Conservation (phyloP, 2,329 filamentous ascomycete species). For the Nothophaeocryptopus gaeumannii region DNA sequence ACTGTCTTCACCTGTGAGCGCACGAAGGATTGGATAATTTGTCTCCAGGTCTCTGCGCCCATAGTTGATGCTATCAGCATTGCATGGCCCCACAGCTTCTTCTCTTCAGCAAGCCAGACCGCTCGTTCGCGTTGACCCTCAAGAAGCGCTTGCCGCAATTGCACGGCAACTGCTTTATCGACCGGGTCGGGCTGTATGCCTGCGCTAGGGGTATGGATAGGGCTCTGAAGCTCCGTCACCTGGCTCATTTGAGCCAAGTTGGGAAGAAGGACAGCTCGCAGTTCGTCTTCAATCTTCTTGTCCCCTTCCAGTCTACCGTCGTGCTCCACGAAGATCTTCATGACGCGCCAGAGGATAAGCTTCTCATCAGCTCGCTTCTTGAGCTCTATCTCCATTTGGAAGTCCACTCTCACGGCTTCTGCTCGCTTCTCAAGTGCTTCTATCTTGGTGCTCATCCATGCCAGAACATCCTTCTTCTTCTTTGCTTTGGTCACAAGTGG, state of each 20-base stretch:
- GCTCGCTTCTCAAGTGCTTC: constrained; percentile 62
- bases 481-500: constrained; percentile 86
- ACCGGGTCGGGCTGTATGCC: constrained; percentile 59
- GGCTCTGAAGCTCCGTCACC: constrained; percentile 37
- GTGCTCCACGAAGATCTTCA: constrained; percentile 77
- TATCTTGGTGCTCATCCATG: constrained; percentile 78
- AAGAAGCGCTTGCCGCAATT: constrained; percentile 70
- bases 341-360: constrained; percentile 80
- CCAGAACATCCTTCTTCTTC: constrained; percentile 90
- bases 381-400: constrained; percentile 54
- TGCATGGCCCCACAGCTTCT: constrained; percentile 92
- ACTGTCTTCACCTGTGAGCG: constrained; percentile 86
- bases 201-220: constrained; percentile 15
- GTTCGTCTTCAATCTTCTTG: constrained; percentile 66
- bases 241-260: constrained; percentile 39
- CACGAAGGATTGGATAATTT: constrained; percentile 92
- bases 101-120: constrained; percentile 89
- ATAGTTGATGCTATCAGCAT: constrained; percentile 84
- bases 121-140: constrained; percentile 84
- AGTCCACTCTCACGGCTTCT: constrained; percentile 48
- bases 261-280: constrained; percentile 72
- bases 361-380: constrained; percentile 76
- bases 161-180: constrained; percentile 66
- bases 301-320: constrained; percentile 79
- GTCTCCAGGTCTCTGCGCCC: constrained; percentile 74